phyloP scores from a whole-genome alignment of 208 protist genomes.

The Trypanosoma conorhini region DNA sequence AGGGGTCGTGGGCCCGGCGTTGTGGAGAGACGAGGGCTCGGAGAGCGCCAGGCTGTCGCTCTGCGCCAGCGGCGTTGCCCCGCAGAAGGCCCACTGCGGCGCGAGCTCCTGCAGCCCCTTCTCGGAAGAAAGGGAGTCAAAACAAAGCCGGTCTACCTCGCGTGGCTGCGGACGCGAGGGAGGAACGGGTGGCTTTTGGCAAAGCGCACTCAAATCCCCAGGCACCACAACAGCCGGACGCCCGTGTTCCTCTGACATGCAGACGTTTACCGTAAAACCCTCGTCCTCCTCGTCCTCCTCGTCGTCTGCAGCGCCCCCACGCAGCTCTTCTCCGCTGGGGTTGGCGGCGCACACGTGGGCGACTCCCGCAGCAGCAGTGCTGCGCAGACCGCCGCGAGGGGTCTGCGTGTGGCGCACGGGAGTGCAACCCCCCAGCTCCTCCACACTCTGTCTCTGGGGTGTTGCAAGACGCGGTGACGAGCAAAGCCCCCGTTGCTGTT shows the following conservation, averaged over 20 bases:
- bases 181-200: conserved; percentile 16
- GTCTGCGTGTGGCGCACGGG: not conserved
- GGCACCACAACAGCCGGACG: conserved; percentile 23
- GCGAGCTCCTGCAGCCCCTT: not conserved
- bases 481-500: not conserved
- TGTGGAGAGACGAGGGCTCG: not conserved
- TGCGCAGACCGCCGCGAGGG: not conserved
- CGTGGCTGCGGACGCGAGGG: conserved; percentile 1
- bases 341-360: not conserved
- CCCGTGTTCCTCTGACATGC: conserved; percentile 15
- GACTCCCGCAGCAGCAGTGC: not conserved
- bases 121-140: conserved; percentile 12
- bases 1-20: not conserved
- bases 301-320: not conserved
- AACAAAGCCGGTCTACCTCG: conserved; percentile 25
- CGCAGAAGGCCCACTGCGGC: not conserved
- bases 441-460: not conserved
- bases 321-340: not conserved
- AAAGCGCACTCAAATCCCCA: conserved; percentile 9
- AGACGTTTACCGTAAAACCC: conserved; percentile 33
- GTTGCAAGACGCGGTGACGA: not conserved
- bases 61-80: conserved; percentile 10
- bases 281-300: conserved; percentile 25
- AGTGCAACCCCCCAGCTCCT: not conserved
- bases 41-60: conserved; percentile 12